Evolutionary conservation across 305 asterid genomes (phyloP).

Genomic region (Rubia balearica): DNA sequence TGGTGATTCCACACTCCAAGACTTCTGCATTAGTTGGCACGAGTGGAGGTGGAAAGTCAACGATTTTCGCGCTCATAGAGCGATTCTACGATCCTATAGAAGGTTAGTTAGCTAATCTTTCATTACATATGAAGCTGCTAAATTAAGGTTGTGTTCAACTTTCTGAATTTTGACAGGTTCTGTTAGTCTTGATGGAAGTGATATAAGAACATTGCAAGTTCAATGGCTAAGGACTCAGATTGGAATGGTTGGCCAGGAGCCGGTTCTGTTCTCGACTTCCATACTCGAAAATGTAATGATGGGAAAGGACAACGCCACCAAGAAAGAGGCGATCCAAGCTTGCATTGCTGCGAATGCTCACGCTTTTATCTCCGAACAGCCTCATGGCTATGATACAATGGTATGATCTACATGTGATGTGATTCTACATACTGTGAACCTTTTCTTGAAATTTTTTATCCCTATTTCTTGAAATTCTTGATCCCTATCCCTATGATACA

Average conservation of each 20-base stretch:
- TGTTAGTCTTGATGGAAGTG: slow-evolving; percentile 58
- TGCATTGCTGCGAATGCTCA: slow-evolving; percentile 72
- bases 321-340: slow-evolving; percentile 59
- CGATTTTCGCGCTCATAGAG: slow-evolving; percentile 68
- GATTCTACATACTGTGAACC: too few relatives aligned
- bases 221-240: slow-evolving; percentile 77
- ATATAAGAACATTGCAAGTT: slow-evolving; percentile 65
- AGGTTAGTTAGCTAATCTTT: slow-evolving; percentile 27
- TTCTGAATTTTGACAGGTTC: slow-evolving; percentile 35
- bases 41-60: slow-evolving; percentile 83
- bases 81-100: slow-evolving; percentile 69
- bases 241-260: slow-evolving; percentile 91
- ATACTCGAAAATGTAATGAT: slow-evolving; percentile 71
- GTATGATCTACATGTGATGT: slow-evolving; percentile 13
- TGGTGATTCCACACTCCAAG: slow-evolving; percentile 54
- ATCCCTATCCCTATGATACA: too few relatives aligned
- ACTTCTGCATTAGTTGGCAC: slow-evolving; percentile 66
- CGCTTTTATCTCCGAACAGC: slow-evolving; percentile 52
- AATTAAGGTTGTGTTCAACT: not conserved
- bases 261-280: slow-evolving; percentile 62
- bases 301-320: slow-evolving; percentile 71
- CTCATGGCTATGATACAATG: slow-evolving; percentile 75
- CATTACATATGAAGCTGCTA: not conserved
- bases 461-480: too few relatives aligned
- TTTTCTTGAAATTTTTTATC: too few relatives aligned